phyloP scores from a whole-genome alignment of 805 yeast species.

The Yarrowia sp. region DNA sequence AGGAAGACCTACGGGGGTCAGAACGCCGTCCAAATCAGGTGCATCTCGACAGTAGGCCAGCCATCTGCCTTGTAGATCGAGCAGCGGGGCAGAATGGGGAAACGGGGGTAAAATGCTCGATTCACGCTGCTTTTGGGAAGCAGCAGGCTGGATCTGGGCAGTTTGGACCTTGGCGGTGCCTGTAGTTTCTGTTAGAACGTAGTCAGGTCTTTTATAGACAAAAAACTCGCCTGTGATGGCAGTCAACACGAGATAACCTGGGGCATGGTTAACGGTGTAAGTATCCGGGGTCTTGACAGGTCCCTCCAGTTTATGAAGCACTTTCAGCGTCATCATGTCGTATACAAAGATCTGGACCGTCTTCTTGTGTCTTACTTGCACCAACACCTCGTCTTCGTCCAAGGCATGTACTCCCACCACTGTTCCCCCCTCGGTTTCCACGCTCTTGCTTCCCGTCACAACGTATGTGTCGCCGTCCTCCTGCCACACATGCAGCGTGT shows the following conservation, averaged over 20 bases:
- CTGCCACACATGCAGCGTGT: slow-evolving; percentile 18
- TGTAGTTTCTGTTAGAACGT: background rate
- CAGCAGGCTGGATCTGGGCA: slow-evolving; percentile 12
- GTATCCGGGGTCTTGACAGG: slow-evolving; percentile 4
- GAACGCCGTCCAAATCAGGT: slow-evolving; percentile 5
- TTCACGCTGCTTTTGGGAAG: slow-evolving; percentile 17
- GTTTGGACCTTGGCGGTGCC: slow-evolving; percentile 25
- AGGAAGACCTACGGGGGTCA: slow-evolving; percentile 20
- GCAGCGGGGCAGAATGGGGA: slow-evolving; percentile 16
- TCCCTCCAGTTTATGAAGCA: background rate
- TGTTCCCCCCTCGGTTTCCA: slow-evolving; percentile 15
- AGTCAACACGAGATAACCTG: background rate
- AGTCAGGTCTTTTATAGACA: slow-evolving; percentile 9
- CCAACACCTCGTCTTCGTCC: background rate
- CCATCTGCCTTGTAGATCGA: slow-evolving; percentile 27
- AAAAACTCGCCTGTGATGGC: slow-evolving; percentile 7
- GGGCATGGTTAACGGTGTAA: background rate
- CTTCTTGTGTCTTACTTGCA: slow-evolving; percentile 17
- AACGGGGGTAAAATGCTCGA: slow-evolving; percentile 7
- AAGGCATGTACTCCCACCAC: slow-evolving; percentile 12
- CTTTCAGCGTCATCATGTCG: background rate
- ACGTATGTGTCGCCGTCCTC: background rate
- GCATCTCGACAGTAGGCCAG: slow-evolving; percentile 25
- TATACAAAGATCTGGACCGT: background rate
- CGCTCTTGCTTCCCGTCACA: slow-evolving; percentile 3